phyloP scores from a whole-genome alignment of 2,329 filamentous ascomycete genomes.

The Colletotrichum phormii region DNA sequence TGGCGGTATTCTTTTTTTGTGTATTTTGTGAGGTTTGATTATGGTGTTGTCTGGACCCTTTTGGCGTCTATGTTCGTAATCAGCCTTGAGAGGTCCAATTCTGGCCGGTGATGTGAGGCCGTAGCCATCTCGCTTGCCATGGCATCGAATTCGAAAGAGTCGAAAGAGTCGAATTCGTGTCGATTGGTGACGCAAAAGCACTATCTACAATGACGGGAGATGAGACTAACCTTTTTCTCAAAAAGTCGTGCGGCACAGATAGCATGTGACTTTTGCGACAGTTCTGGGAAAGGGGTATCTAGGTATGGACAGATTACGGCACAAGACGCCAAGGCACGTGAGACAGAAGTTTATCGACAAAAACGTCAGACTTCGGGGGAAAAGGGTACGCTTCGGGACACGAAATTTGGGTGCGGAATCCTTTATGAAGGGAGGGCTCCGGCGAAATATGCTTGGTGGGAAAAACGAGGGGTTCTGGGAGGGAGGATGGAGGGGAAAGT shows the following conservation, averaged over 20 bases:
- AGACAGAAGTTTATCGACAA: neutral
- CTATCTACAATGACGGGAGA: no score
- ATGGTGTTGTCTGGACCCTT: neutral
- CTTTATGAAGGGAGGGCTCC: conserved; percentile 19
- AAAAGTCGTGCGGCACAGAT: neutral
- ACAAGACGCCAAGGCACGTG: neutral
- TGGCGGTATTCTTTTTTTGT: conserved; percentile 9
- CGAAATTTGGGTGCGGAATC: neutral
- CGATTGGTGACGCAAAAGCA: neutral
- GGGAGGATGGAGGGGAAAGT: neutral
- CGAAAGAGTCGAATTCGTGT: no score
- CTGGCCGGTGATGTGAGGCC: neutral
- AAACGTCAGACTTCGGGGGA: neutral
- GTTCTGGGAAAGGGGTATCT: neutral
- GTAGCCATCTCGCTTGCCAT: no score
- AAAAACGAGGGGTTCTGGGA: conserved; percentile 17
- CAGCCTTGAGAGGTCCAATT: neutral
- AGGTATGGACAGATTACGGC: neutral
- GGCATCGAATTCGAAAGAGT: neutral
- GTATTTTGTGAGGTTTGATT: neutral
- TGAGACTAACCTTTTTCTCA: neutral
- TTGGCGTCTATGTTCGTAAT: neutral
- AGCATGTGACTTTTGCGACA: neutral
- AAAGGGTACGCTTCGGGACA: neutral
- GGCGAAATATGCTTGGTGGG: neutral